Conservation (phyloP, 805 yeast genomes). For the Candida quercuum region DNA sequence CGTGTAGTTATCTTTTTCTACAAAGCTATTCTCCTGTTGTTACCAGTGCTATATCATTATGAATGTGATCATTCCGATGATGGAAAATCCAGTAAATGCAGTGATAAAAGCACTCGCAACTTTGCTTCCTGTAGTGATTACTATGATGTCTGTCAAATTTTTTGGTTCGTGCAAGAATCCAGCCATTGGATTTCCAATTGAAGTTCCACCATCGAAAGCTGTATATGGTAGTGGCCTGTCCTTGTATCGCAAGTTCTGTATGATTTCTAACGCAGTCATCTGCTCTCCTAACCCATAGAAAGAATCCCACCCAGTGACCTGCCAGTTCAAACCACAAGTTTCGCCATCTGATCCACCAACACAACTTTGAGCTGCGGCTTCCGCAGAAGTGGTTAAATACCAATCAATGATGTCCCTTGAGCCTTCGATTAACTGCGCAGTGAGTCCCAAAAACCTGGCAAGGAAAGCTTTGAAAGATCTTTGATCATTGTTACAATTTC, state of each 20-base stretch:
- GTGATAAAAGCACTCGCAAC: conserved; percentile 74
- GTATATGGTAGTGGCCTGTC: conserved; percentile 55
- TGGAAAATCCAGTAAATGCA: conserved; percentile 49
- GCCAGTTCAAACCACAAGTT: conserved; percentile 88
- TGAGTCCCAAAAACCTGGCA: conserved; percentile 66
- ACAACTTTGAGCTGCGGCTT: conserved; percentile 77
- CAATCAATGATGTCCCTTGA: conserved; percentile 27
- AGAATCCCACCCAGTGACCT: conserved; percentile 61
- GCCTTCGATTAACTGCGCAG: conserved; percentile 67
- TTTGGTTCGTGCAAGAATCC: conserved; percentile 32
- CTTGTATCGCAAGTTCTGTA: conserved; percentile 35
- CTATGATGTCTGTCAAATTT: conserved; percentile 28
- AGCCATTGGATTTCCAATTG: conserved; percentile 61
- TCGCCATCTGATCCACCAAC: conserved; percentile 83
- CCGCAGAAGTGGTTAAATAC: conserved; percentile 43
- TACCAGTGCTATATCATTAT: no score
- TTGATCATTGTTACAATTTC: conserved; percentile 77
- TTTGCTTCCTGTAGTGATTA: conserved; percentile 39
- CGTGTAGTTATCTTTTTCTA: no score
- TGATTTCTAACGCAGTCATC: conserved; percentile 72
- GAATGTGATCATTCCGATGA: no score
- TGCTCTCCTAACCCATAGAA: conserved; percentile 87
- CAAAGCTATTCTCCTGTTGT: no score
- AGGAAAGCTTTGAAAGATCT: conserved; percentile 87
- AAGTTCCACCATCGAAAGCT: conserved; percentile 60